phyloP scores from a whole-genome alignment of 345 rosid species.

The Aurinia saxatilis region DNA sequence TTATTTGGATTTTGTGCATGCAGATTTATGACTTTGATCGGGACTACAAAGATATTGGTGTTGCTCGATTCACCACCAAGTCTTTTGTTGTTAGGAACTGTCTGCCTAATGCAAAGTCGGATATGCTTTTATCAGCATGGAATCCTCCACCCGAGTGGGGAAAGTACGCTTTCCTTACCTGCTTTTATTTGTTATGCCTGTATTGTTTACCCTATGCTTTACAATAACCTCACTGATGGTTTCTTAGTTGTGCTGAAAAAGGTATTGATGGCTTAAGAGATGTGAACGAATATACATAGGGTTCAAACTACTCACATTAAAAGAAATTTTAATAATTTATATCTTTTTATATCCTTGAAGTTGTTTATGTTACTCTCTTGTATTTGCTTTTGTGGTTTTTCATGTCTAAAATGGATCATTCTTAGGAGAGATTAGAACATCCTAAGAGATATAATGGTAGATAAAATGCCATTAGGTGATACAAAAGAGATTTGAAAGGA shows the following conservation, averaged over 20 bases:
- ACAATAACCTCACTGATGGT: neutral
- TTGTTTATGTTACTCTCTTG: no score
- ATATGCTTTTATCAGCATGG: conserved; percentile 93
- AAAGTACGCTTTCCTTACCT: conserved; percentile 43
- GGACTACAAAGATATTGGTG: conserved; percentile 93
- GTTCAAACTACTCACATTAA: neutral
- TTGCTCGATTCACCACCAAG: conserved; percentile 87
- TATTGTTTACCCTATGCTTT: neutral
- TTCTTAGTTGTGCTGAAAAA: conserved; percentile 4
- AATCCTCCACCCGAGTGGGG: conserved; percentile 99
- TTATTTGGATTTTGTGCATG: neutral
- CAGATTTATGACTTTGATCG: conserved; percentile 98
- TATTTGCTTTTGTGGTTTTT: no score
- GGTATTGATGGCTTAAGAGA: conserved; percentile 2
- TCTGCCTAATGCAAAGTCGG: conserved; percentile 71
- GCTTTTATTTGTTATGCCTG: neutral
- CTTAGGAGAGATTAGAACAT: no score
- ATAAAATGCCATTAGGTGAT: no score
- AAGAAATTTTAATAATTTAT: no score
- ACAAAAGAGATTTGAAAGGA: no score
- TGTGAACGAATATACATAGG: neutral
- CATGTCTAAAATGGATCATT: no score
- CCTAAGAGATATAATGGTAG: no score
- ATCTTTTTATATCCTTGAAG: no score
- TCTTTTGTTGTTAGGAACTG: conserved; percentile 81